Percentiles rank a stretch among this genome's conserved stretches.
These are phyloP conservation scores for Styphnolobium japonicum DNA, from an alignment of 306 rosid genomes.

Conservation along the genomic window DNA sequence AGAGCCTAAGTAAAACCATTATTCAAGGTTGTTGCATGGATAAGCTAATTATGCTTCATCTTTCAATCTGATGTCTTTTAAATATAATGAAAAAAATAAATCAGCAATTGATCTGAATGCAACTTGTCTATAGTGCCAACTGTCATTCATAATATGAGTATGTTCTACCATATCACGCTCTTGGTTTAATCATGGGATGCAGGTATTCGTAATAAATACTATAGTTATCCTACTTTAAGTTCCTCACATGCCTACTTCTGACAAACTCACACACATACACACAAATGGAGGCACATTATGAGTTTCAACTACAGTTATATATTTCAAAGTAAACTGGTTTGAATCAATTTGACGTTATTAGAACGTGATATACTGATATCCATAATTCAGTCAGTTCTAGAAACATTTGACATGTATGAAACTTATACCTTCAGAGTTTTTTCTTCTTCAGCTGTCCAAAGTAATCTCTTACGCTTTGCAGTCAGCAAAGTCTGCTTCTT, in stretches of 20 bases:
- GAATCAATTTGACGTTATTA: background rate
- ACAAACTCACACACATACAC: background rate
- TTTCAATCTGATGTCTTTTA: background rate
- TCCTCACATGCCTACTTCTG: background rate
- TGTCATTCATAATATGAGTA: background rate
- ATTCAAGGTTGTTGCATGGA: background rate
- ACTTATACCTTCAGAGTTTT: constrained; percentile 32
- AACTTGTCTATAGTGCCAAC: background rate
- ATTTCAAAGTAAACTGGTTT: background rate
- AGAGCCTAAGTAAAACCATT: constrained; percentile 12
- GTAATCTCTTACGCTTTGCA: constrained; percentile 25
- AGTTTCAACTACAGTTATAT: background rate
- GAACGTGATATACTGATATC: background rate
- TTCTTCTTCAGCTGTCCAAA: constrained; percentile 46
- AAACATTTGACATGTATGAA: background rate
- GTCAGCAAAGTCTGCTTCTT: background rate
- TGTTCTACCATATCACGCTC: background rate
- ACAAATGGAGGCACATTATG: background rate
- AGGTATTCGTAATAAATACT: background rate
- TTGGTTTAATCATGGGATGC: background rate
- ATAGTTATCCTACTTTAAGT: background rate
- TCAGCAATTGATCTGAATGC: background rate
- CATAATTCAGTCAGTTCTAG: background rate
- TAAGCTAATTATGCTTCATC: background rate
- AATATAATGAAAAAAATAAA: background rate